Percentiles rank a stretch among this genome's conserved stretches.
Evolutionary conservation across 1,284 basidiomycete species (phyloP).

Genomic region (Kalmanozyma brasiliensis): DNA sequence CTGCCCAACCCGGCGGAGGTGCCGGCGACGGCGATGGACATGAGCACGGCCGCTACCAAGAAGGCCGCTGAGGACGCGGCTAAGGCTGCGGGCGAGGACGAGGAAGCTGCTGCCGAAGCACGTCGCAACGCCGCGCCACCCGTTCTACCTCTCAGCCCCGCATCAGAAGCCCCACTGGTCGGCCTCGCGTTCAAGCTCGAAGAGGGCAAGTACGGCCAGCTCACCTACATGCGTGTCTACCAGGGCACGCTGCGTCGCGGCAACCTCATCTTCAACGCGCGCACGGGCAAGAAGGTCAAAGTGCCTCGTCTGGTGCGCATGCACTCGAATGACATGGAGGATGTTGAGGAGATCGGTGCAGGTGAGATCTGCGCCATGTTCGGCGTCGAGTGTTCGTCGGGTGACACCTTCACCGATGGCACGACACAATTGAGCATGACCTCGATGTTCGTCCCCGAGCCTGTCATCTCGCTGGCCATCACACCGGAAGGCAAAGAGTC

Average conservation of each 20-base stretch:
- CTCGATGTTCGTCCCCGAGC: constrained; percentile 98
- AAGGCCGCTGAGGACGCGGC: constrained; percentile 57
- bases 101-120: constrained; percentile 50
- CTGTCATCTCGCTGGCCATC: constrained; percentile 94
- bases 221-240: constrained; percentile 99
- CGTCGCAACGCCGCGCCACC: constrained; percentile 55
- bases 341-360: constrained; percentile 92
- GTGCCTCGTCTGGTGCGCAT: constrained; percentile 96
- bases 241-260: constrained; percentile 91
- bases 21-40: constrained; percentile 83
- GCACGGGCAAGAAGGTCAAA: constrained; percentile 97
- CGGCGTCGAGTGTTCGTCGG: constrained; percentile 97
- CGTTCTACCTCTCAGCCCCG: constrained; percentile 58
- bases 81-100: constrained; percentile 44
- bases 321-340: constrained; percentile 99
- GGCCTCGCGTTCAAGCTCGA: constrained; percentile 98
- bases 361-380: constrained; percentile 99
- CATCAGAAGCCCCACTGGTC: constrained; percentile 80
- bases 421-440: constrained; percentile 72
- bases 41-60: constrained; percentile 73
- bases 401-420: constrained; percentile 88
- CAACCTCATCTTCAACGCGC: constrained; percentile 86
- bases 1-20: constrained; percentile 89
- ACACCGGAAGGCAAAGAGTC: constrained; percentile 87
- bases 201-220: constrained; percentile 94